Evolutionary conservation across 1,139 yeast genomes (phyloP), one percentile per base, ranked within the genome.

Genomic region (Taphrina sp.): DNA sequence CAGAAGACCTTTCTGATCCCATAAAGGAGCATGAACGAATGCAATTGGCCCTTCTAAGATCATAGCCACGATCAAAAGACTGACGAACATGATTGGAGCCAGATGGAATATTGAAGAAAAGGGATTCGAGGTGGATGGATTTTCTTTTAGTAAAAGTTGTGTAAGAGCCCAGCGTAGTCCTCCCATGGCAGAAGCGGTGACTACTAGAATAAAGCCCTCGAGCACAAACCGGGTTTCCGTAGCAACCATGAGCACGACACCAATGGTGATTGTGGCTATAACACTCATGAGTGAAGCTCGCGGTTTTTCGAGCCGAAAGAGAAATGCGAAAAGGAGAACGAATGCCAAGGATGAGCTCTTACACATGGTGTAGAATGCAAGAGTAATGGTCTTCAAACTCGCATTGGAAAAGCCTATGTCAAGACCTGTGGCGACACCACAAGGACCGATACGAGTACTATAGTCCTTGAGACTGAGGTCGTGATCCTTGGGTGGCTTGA

Each of bases 81-180:
- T 69, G 0, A 78, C 51, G 58, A 83, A 81, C 95, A 90, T 90
- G 20, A 86, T 76, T 1, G 98, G 97, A 0, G 95, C 80, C 20
- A 92, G 71, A 64, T 85, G 86, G 65, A 85, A 77, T 47, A 92
- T 88, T 2, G 97, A 88, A 44, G 83, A 75, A 26, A 92, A 79
- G 2, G 97, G 95, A 65, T 89, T 88, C 54, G 74, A 70, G 20
- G 83, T 81, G 62, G 77, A 74, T 24, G 74, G 74, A 64, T 82
- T 81, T 57, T 75, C 76, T 62, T 81, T 82, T 58, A 92, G 72
- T 16, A 90, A 75, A 26, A 92, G 69, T 67, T 92, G 97, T 2
- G 97, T 89, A 62, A 89, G 79, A 1, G 95, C 90, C 98, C 98
- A 92, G 62, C 98, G 77, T 54, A 92, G 72, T 0, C 98, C 98